phyloP scores from a whole-genome alignment of 306 rosid genomes.

The Castanea sativa region DNA sequence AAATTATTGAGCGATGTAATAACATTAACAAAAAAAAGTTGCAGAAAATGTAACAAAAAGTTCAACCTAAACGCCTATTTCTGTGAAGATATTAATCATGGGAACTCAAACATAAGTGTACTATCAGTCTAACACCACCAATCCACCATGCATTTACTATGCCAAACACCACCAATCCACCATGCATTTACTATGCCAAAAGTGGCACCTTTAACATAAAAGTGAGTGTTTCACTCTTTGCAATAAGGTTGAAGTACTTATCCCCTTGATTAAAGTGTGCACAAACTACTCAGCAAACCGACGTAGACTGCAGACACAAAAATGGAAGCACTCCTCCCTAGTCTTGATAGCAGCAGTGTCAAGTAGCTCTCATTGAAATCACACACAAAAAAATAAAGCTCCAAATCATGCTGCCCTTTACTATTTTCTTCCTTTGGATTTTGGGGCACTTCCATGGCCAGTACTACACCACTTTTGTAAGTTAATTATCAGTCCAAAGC shows the following conservation, averaged over 20 bases:
- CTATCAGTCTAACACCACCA: too few species aligned
- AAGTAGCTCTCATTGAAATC: constrained; percentile 13
- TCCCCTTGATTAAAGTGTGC: constrained; percentile 3
- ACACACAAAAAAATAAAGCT: neutral
- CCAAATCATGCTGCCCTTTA: neutral
- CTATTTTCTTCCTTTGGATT: neutral
- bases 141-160: neutral
- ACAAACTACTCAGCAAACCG: constrained; percentile 5
- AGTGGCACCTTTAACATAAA: neutral
- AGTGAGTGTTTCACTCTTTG: neutral
- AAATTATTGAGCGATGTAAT: too few species aligned
- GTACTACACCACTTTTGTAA: neutral
- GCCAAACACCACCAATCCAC: neutral
- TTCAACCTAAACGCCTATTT: too few species aligned
- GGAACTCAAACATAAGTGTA: too few species aligned
- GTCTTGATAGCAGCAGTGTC: neutral
- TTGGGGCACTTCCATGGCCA: neutral
- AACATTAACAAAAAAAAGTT: too few species aligned
- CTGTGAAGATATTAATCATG: too few species aligned
- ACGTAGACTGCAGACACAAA: neutral
- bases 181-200: neutral
- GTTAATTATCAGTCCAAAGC: neutral
- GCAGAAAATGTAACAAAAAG: too few species aligned
- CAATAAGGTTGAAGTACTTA: neutral
- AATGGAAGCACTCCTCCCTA: constrained; percentile 6